Evolutionary conservation across 148 eudicot genomes (phyloP).

Genomic region (Polygonum maritimum): DNA sequence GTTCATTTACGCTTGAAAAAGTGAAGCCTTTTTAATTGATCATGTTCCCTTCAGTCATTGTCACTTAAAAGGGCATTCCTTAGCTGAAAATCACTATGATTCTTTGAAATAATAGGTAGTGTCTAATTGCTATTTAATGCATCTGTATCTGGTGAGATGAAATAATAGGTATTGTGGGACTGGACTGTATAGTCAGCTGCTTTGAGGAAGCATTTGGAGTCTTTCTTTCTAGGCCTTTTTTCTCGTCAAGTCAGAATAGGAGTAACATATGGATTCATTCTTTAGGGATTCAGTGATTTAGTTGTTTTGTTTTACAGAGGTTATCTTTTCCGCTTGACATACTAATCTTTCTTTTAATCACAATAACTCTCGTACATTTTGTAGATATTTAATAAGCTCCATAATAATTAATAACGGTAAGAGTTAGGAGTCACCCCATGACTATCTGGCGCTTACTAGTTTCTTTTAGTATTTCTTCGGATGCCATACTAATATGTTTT

Average conservation of each 20-base stretch:
- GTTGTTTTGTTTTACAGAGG: background rate
- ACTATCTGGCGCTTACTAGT: background rate
- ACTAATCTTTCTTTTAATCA: background rate
- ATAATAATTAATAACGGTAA: background rate
- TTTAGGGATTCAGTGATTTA: background rate
- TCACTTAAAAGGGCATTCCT: background rate
- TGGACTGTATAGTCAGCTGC: background rate
- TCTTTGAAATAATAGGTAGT: background rate
- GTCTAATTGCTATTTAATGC: background rate
- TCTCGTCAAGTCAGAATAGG: background rate
- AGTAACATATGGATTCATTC: background rate
- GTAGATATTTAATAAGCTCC: background rate
- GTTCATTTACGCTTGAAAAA: background rate
- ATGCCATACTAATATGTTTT: background rate
- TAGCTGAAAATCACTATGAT: background rate
- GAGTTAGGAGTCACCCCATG: background rate
- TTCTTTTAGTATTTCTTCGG: background rate
- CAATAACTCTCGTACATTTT: background rate
- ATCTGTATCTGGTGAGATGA: background rate
- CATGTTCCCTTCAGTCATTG: background rate
- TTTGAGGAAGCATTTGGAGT: background rate
- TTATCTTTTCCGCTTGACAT: background rate
- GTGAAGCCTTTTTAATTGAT: slow-evolving; percentile 1
- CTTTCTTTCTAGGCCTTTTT: background rate
- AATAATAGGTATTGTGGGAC: background rate